Base-by-base conservation (phyloP, 441 rosid species). In the Pelargonium cotyledonis region DNA sequence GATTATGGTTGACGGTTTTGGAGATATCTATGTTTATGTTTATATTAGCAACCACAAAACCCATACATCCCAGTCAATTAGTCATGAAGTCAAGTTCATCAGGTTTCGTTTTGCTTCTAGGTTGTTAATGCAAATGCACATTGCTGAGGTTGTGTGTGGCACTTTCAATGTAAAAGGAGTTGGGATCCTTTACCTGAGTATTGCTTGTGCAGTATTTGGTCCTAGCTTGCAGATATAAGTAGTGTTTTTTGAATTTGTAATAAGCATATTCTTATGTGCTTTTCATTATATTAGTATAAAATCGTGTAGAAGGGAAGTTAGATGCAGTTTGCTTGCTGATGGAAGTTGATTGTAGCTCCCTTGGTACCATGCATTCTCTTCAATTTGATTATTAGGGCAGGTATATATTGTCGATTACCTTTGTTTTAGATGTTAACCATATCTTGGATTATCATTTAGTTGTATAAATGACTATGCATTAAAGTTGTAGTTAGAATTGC, bases 21-120 rank as follows among this genome's bases (percentile, higher is more conserved):
- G 65, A 68, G 68, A 43, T 68, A 51, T 10, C 31, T 38, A 5
- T 53, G n/a, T 15, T n/a, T 53, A n/a, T 53, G 21, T 53, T 4
- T 53, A 4, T 12, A 53, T 5, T 53, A n/a, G 7, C 16, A 53
- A 53, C 21, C 16, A 1, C 60, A n/a, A 15, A 53, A 29, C 35
- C 4, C 35, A 29, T 2, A 29, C 35, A 29, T 29, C 35, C 35
- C 35, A 29, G 60, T 16, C 60, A 53, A 53, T 53, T 53, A 53
- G 60, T 53, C 60, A 15, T 53, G 7, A 53, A 53, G 19, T 53
- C 8, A 53, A 53, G 60, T 6, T 53, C 60, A 53, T 15, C 60
- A 53, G 60, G 19, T 15, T 53, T 16, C 15, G 57, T 49, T 49
- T 49, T 53, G 19, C 8, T 15, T 53, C 16, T 15, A n/a, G 19